Evolutionary conservation across 2,329 filamentous ascomycete species (phyloP), one percentile per base, ranked within the genome.

Genomic region (Ophiostoma quercus): DNA sequence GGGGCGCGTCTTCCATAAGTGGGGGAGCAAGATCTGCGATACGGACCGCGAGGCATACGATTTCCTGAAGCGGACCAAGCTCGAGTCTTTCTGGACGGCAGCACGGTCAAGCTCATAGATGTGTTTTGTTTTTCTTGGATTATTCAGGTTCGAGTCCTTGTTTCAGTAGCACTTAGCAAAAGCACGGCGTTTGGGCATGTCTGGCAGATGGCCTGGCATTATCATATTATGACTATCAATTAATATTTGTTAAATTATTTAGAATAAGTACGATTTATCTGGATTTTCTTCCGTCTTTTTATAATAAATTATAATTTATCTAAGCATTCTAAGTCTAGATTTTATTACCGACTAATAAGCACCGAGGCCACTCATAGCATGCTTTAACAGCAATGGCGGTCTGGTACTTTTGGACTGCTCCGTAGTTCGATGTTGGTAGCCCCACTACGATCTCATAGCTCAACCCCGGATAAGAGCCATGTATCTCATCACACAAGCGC

Each of bases 81-180:
- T 98, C 85, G 94, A 98, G 75, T 96, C 90, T 75, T 94, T 99
- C 76, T 99, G 95, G 95, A 90, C 90, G 11, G 80, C 95, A 74
- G 94, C 94, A 0, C 96, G 96, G 83, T 66, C 69, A 22, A 51
- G 39, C 29, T 66, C 57, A 11, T 70, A 65, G 54, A 2, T n/a
- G 3, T 3, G 3, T 11, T 34, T n/a, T 19, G 7, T 8, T 2
- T 47, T 16, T 5, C 1, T 16, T 5, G 6, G 19, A 47, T 19
- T 47, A 19, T 19, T 47, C 43, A n/a, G 16, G 19, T 8, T 47
- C 43, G 19, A 8, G 0, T 34, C 8, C 25, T 68, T 60, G 14
- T 39, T 39, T 63, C n/a, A 29, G 32, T 22, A 47, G 43, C 39
- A 47, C 29, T 68, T 37, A 47, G 43, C 43, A 34, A 65, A 51